Percentiles rank a stretch among this genome's conserved stretches.
phyloP scores from a whole-genome alignment of 106 monocot species.

The Dendrobium chrysotoxum region DNA sequence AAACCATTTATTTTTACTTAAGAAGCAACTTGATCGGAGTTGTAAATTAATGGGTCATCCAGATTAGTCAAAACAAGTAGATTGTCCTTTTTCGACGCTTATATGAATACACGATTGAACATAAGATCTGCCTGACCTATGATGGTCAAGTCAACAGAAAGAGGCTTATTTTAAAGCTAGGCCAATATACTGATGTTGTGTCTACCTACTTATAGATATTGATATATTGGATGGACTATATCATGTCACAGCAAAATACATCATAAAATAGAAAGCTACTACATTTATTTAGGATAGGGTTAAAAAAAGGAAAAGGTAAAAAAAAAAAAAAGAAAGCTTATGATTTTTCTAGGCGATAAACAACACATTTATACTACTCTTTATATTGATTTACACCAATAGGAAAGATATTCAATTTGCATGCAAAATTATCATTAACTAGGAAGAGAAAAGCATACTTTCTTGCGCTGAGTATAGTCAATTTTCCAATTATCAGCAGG shows the following conservation, averaged over 20 bases:
- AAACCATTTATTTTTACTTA: too few relatives aligned
- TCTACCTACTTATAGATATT: background rate
- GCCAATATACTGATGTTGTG: background rate
- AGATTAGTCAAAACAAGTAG: too few relatives aligned
- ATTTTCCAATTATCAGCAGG: constrained; percentile 63
- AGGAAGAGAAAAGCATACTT: constrained; percentile 32
- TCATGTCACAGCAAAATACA: background rate
- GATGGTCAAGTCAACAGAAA: too few relatives aligned
- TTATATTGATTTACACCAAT: background rate
- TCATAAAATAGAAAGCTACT: background rate
- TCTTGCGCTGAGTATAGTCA: constrained; percentile 57
- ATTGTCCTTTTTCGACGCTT: too few relatives aligned
- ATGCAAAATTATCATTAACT: background rate
- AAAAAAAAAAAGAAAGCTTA: background rate
- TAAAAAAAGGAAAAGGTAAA: background rate
- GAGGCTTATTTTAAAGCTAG: too few relatives aligned
- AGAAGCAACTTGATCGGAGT: too few relatives aligned
- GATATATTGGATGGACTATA: background rate
- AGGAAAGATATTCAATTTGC: background rate
- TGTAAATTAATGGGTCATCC: too few relatives aligned
- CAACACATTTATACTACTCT: background rate
- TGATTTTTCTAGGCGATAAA: background rate
- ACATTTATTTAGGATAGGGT: background rate
- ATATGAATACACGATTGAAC: too few relatives aligned
- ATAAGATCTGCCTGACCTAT: too few relatives aligned